phyloP scores from a whole-genome alignment of 1,284 basidiomycete species.

The Athelia psychrophila region DNA sequence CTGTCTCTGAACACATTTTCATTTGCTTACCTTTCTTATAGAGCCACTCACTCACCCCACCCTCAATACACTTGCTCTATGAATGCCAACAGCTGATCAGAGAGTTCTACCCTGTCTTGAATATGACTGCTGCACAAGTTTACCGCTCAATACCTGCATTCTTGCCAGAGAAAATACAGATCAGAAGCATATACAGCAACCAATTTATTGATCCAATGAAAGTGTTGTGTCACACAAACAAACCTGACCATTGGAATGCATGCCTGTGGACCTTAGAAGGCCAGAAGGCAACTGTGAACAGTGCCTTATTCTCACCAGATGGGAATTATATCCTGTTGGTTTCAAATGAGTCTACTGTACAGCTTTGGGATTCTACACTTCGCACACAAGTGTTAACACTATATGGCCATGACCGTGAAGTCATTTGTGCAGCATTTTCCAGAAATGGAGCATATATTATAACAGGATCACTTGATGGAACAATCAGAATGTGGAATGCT shows the following conservation, averaged over 20 bases:
- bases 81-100: background rate
- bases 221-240: background rate
- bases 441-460: background rate
- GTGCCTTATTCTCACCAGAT: background rate
- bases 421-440: background rate
- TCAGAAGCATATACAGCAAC: background rate
- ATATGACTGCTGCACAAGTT: background rate
- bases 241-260: background rate
- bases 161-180: background rate
- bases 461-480: background rate
- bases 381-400: background rate
- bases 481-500: background rate
- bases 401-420: background rate
- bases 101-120: background rate
- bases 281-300: background rate
- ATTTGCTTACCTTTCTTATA: background rate
- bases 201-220: background rate
- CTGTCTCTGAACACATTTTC: no score
- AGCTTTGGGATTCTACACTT: background rate
- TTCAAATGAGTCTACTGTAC: background rate
- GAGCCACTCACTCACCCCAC: background rate
- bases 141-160: background rate
- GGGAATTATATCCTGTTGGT: background rate
- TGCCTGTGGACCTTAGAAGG: background rate
- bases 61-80: background rate